A percentile compares a stretch with the other conserved stretches of the same genome.
Conservation (phyloP, 2,329 filamentous ascomycete species). For the Fonsecaea monophora region DNA sequence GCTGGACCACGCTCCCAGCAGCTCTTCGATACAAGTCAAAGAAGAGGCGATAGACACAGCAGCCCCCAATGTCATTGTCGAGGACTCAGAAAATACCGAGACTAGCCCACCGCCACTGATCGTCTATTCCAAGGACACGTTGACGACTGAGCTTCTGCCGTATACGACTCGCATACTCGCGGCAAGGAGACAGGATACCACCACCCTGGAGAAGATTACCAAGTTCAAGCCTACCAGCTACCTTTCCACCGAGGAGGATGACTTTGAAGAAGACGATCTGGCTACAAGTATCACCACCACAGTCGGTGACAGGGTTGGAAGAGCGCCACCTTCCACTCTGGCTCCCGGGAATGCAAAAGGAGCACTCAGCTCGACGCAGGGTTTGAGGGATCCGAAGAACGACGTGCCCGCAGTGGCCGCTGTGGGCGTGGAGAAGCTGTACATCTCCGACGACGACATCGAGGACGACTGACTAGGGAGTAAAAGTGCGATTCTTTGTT, state of each 20-base stretch:
- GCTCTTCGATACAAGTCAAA: constrained; percentile 2
- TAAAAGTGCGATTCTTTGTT: background rate
- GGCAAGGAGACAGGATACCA: constrained; percentile 49
- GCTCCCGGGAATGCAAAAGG: background rate
- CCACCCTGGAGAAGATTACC: constrained; percentile 72
- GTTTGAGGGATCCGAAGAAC: background rate
- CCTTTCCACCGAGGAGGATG: constrained; percentile 48
- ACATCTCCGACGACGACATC: constrained; percentile 84
- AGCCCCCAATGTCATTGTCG: background rate
- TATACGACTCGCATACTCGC: constrained; percentile 74
- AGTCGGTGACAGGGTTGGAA: background rate
- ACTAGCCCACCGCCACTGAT: constrained; percentile 44
- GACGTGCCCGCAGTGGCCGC: constrained; percentile 37
- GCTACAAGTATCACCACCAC: constrained; percentile 43
- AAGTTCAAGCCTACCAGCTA: constrained; percentile 55
- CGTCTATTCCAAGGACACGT: constrained; percentile 67
- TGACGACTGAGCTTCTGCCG: constrained; percentile 84
- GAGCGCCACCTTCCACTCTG: background rate
- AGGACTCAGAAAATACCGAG: constrained; percentile 18
- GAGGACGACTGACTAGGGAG: constrained; percentile 63
- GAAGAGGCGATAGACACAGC: constrained; percentile 1
- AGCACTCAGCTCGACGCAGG: background rate
- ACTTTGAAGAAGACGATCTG: constrained; percentile 55
- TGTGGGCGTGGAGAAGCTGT: constrained; percentile 68
- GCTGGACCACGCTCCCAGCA: background rate